Evolutionary conservation across 768 basidiomycete genomes (phyloP), one percentile per base, ranked within the genome.

Genomic region (Serendipita sp.): DNA sequence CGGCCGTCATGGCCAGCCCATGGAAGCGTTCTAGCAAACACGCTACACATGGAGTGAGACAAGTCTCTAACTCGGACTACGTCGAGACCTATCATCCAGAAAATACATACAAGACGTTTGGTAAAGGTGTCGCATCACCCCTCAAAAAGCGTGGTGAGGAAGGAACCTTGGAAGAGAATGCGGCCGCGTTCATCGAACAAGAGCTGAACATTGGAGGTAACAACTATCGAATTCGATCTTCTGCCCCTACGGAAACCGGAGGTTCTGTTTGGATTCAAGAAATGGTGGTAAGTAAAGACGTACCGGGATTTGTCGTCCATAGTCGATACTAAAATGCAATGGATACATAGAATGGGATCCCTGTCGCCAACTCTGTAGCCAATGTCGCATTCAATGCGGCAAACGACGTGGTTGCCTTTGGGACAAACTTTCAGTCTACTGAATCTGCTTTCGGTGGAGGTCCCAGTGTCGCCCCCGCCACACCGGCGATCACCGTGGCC

Each of bases 371-470:
- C 64, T 76, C 77, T 2, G 78, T 79, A 3, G 78, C 78, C 1
- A 79, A 79, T 65, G 74, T 78, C n/a, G 76, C 75, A 1, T 77
- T 79, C 70, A 76, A 75, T 68, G 72, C 74, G 30, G 73, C 73
- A 54, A 71, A 75, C 67, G 76, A 76, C 68, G 76, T 77, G 34
- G 67, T 75, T 65, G 72, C 79, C 0, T 77, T 80, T 65, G 76
- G 80, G 24, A 76, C 77, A 8, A 80, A 78, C 0, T 81, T 81
- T 67, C 73, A 53, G 10, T 76, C 79, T 30, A 76, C 76, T 10
- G 80, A 78, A 0, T 81, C 81, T 66, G 73, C 79, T 54, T 71
- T 71, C n/a, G 75, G 75, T 64, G 76, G 73, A 46, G 13, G 75
- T 76, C 64, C 73, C 78, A 0, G 28, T 8, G 67, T 73, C 7